These are phyloP conservation scores for Primulina tabacum DNA, from an alignment of 257 asterid species.

Conservation along the genomic window DNA sequence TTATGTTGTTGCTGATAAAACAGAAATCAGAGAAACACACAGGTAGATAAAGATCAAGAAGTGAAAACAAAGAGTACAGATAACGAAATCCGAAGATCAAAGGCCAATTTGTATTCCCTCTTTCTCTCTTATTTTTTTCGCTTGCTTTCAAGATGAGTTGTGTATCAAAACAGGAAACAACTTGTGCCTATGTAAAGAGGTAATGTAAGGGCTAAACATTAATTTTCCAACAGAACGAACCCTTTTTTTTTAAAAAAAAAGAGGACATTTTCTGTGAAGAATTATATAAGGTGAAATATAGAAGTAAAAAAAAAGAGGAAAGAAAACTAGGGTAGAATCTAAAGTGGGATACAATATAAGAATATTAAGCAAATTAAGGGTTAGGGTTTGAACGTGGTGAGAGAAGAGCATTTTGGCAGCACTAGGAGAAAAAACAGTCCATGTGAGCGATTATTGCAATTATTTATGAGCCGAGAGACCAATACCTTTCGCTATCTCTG, in stretches of 20 bases:
- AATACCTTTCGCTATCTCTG: constrained; percentile 45
- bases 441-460: constrained; percentile 30
- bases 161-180: constrained; percentile 32
- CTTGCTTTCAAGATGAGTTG: constrained; percentile 32
- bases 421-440: constrained; percentile 27
- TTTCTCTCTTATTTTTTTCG: constrained; percentile 22
- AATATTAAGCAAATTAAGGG: constrained; percentile 17
- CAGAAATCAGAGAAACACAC: constrained; percentile 2
- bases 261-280: too few relatives aligned
- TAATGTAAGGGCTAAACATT: constrained; percentile 23
- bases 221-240: constrained; percentile 19
- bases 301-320: constrained; percentile 16
- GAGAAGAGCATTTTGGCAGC: constrained; percentile 32
- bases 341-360: constrained; percentile 17
- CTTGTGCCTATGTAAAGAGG: constrained; percentile 35
- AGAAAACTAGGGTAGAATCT: constrained; percentile 27
- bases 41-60: neutral
- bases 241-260: constrained; percentile 14
- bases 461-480: constrained; percentile 34
- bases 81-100: constrained; percentile 7
- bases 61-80: constrained; percentile 3
- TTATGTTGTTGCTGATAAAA: neutral
- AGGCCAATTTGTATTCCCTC: constrained; percentile 20
- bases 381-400: constrained; percentile 30
- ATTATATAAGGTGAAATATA: too few relatives aligned